Evolutionary conservation across 225 moss, liverwort and hornwort genomes (phyloP), one percentile per base, ranked within the genome.

Genomic region (Straminergon stramineum): DNA sequence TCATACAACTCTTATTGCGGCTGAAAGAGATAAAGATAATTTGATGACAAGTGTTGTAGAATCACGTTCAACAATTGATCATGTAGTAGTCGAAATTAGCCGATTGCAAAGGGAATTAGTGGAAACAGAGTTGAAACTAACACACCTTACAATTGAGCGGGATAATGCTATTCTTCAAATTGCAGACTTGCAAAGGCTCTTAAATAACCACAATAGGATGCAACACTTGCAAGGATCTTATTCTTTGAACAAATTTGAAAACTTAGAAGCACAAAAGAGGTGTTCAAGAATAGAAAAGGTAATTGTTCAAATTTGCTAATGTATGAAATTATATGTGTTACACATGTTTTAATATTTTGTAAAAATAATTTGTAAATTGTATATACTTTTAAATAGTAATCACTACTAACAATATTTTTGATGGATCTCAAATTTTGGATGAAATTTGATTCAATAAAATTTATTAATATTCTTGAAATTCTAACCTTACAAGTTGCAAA

Each of bases 1-100:
- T 91, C 84, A 45, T 17, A 68, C 37, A 22, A 63, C 26, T 69
- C 65, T 91, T 35, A 11, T 39, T 62, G 63, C 16, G 21, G 73
- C 32, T 57, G 88, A 92, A 89, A 92, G 64, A 86, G 92, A 92
- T 32, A 93, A 91, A 90, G 88, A 91, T 32, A 68, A 24, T 70
- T 69, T 91, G 14, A 81, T 80, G 61, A 92, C 91, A 86, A 91
- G 86, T 51, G 19, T 88, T 39, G 3, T 88, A 32, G 93, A 93
- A 75, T 91, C 84, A 31, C 89, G 75, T 27, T 78, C 92, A 71
- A 81, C 83, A 80, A 69, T 79, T 71, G 88, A 92, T 68, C n/a
- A 16, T n/a, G 6, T 88, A 23, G 26, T 10, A 28, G 57, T 56
- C 34, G 92, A 92, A 87, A 81, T 66, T 17, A 86, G 7, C 13